These are phyloP conservation scores for Filobasidium uniguttulatum DNA, from an alignment of 1,284 basidiomycete genomes.

Conservation along the genomic window DNA sequence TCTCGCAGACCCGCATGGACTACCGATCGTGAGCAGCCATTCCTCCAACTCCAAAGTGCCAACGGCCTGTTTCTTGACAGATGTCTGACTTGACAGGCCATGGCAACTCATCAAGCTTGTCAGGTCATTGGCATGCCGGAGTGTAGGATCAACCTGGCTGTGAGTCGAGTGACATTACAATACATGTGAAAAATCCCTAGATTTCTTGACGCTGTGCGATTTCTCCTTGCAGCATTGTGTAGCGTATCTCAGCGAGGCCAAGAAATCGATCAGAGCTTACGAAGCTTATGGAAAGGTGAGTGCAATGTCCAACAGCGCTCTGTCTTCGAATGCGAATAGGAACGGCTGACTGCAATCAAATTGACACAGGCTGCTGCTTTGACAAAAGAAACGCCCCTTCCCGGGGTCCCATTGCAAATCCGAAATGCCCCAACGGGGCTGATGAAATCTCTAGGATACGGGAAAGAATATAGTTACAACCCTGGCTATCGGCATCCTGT, in stretches of 20 bases:
- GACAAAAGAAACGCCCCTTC: conserved; percentile 40
- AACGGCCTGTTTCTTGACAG: neutral
- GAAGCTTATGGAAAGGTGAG: conserved; percentile 52
- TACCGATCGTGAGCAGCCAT: conserved; percentile 47
- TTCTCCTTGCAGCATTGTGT: conserved; percentile 51
- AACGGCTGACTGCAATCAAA: neutral
- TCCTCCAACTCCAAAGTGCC: neutral
- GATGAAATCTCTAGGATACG: conserved; percentile 70
- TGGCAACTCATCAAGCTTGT: conserved; percentile 60
- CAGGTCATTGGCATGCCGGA: conserved; percentile 76
- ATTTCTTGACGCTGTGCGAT: too few relatives aligned
- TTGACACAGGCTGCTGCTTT: conserved; percentile 46
- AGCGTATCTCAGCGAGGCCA: conserved; percentile 65
- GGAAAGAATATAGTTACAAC: conserved; percentile 61
- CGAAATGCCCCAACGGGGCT: conserved; percentile 76
- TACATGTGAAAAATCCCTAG: too few relatives aligned
- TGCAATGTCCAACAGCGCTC: neutral
- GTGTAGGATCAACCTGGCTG: conserved; percentile 34
- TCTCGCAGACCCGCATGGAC: conserved; percentile 56
- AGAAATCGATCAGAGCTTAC: conserved; percentile 68
- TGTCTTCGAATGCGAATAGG: too few relatives aligned
- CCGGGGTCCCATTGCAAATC: conserved; percentile 52
- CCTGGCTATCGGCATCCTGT: conserved; percentile 65
- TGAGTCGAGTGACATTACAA: conserved; percentile 19
- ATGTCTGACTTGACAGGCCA: conserved; percentile 42